Base-by-base conservation (phyloP, 148 eudicot species). In the Spergularia marina region DNA sequence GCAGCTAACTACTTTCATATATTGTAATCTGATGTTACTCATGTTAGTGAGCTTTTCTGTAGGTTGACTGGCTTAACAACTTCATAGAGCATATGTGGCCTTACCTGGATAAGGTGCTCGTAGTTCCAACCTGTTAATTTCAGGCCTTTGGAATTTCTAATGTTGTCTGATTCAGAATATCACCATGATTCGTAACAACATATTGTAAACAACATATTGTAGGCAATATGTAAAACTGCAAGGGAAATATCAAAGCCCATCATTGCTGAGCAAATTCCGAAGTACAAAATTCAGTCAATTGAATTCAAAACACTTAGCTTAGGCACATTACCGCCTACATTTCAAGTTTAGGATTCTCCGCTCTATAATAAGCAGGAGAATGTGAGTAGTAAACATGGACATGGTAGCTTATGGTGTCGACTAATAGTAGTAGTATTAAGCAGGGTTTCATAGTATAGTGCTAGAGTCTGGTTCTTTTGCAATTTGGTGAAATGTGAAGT, bases 11-110 rank as follows among this genome's bases (percentile, higher is more conserved):
- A 49, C 30, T 18, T 11, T 3, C 20, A 13, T 68, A 0, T 5
- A 12, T 53, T 53, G 15, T 5, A 30, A 52, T 15, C 72, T 63
- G 12, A 70, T 21, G 70, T 18, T 39, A 9, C 72, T 63, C 7
- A 70, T 21, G 70, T 18, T 39, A 6, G 25, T 71, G 53, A 78
- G 78, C 34, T 78, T 75, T 21, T 78, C 73, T 59, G 52, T 82
- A 94, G 98, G 63, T 94, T 76, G 98, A 94, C 80, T 94, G 98
- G 98, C 91, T 94, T 57, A 94, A 91, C 87, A 90, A 84, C 78
- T 91, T 94, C 68, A 82, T 91, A 68, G 86, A 84, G 41, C 77
- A 64, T 64, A 89, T 94, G 98, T 94, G 98, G 98, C 98, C 98
- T 77, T 90, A 87, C 83, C 83, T 94, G 68, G 93, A 94, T 80